Conservation (phyloP, 257 asterid species). For the Asclepias syriaca region DNA sequence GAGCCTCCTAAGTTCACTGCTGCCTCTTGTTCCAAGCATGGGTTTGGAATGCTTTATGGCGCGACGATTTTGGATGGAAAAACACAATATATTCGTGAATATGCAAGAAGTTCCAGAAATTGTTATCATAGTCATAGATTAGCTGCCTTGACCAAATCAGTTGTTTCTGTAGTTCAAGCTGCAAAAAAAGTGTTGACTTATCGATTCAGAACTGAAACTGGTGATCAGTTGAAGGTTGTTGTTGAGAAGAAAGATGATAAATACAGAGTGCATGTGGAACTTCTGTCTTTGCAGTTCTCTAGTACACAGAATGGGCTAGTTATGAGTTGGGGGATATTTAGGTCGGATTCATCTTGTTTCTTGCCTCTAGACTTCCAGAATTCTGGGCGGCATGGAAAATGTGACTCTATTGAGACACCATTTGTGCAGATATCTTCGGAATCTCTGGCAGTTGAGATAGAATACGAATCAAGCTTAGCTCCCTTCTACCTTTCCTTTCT, state of each 20-base stretch:
- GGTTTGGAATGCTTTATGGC: constrained; percentile 28
- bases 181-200: constrained; percentile 36
- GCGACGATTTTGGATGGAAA: constrained; percentile 21
- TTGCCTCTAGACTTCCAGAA: constrained; percentile 42
- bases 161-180: constrained; percentile 37
- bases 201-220: constrained; percentile 61
- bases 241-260: constrained; percentile 40
- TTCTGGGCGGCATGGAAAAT: constrained; percentile 25
- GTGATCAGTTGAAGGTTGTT: constrained; percentile 58
- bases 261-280: constrained; percentile 48
- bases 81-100: constrained; percentile 18
- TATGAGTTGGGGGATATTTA: constrained; percentile 72
- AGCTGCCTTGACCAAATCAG: constrained; percentile 42
- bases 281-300: constrained; percentile 32
- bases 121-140: constrained; percentile 24
- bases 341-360: constrained; percentile 47
- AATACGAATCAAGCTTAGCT: constrained; percentile 51
- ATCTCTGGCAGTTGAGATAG: constrained; percentile 48
- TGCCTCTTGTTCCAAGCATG: constrained; percentile 15
- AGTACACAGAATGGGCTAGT: constrained; percentile 30
- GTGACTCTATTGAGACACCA: constrained; percentile 43
- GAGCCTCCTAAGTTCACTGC: constrained; percentile 34
- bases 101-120: constrained; percentile 16
- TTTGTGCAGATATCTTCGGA: constrained; percentile 39
- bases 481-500: constrained; percentile 71